Base-by-base conservation (phyloP, 306 rosid species). In the Fragaria nilgerrensis region DNA sequence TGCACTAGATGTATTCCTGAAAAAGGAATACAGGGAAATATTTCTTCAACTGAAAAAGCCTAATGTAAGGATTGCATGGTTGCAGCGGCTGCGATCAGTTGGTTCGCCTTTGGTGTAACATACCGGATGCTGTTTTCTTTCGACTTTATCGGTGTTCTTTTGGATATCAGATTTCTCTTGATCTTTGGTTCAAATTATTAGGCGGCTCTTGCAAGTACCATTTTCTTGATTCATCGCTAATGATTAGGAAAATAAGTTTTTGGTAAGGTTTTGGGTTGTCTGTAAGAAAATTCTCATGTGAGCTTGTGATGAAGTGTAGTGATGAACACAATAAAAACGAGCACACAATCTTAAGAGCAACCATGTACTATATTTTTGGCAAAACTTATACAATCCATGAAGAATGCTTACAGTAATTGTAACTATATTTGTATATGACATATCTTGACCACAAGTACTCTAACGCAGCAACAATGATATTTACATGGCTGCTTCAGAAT, bases 1-100 rank as follows among this genome's bases (percentile, higher is more conserved):
- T 89, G 90, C 96, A 41, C 75, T 89, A 68, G 91, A 91, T 69
- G 86, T 89, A 49, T 91, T 91, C 84, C 88, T 91, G 75, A 91
- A 86, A 86, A 84, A 86, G 83, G 93, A 91, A 70, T 88, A 91
- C 50, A 84, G 93, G 71, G 92, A 91, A 87, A 86, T 89, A 34
- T 91, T 91, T 83, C 91, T 89, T 68, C 96, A 81, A 68, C 71
- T 91, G 77, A 89, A 87, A 77, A 87, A 66, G 84, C 80, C 92
- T n/a, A 84, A 74, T 79, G 79, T 91, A 34, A 84, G 89, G 78
- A 73, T 91, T 73, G 87, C 90, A 74, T 91, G 93, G 96, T 80
- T 89, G 90, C 87, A 80, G 89, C 87, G 90, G 76, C 88, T 89
- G 81, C 89, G 81, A 61, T 79, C 90, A 68, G 80, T 69, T 37